phyloP scores from a whole-genome alignment of 2,329 filamentous ascomycete genomes.

The Beauveria pseudobassiana region DNA sequence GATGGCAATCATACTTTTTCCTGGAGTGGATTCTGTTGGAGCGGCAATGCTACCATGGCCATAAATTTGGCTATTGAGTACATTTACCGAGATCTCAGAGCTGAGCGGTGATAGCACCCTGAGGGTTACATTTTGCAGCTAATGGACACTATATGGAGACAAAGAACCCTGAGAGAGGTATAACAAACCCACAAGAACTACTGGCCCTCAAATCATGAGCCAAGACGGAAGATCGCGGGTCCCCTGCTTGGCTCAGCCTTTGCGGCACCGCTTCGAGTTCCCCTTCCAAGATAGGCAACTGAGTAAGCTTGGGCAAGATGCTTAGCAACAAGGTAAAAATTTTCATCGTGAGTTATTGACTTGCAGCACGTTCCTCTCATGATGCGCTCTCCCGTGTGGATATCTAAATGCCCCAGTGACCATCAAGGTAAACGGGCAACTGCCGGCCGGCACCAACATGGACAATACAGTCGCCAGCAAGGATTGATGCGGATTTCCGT shows the following conservation, averaged over 20 bases:
- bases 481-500: not conserved
- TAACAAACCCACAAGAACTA: not conserved
- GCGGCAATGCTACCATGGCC: not conserved
- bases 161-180: slow-evolving; percentile 2
- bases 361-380: not conserved
- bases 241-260: not conserved
- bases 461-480: not conserved
- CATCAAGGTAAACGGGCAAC: slow-evolving; percentile 3
- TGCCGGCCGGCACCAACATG: not conserved
- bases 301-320: not conserved
- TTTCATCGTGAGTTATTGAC: not conserved
- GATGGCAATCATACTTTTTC: too few species aligned
- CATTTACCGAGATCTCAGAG: not conserved
- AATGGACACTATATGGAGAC: not conserved
- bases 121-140: not conserved
- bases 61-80: not conserved
- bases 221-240: not conserved
- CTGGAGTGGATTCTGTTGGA: not conserved
- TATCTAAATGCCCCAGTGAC: not conserved
- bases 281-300: not conserved
- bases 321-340: not conserved
- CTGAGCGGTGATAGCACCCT: not conserved
- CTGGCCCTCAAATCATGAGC: not conserved
- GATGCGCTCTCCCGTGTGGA: not conserved
- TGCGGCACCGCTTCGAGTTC: not conserved